Evolutionary conservation across 768 basidiomycete species (phyloP), one percentile per base, ranked within the genome.

Genomic region (Suillus cothurnatus): DNA sequence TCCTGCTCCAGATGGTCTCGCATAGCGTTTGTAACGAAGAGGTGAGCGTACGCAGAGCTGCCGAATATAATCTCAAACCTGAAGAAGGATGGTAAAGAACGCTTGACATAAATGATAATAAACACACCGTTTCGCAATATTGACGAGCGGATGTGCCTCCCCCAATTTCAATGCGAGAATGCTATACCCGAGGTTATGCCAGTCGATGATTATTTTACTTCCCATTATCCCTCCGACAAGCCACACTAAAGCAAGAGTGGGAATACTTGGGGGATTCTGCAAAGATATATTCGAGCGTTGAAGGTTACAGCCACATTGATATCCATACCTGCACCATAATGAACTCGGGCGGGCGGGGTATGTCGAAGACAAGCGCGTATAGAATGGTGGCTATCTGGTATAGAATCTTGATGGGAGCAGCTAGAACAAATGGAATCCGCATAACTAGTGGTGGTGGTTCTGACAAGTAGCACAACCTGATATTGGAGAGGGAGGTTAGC

Each of bases 101-200:
- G 17, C 49, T 67, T 28, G 60, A 57, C 58, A 31, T 11, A 28
- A 14, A 21, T 21, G 17, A 14, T 31, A 19, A 36, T n/a, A 7
- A 7, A 38, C 77, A n/a, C 69, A 97, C 97, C 85, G 84, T 78
- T 86, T 87, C 0, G 94, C 91, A 26, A 97, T 73, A 68, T 76
- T 83, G 47, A 97, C 94, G 66, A 96, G 82, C 0, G 82, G 75
- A 73, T 95, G 92, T 0, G 76, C 73, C 1, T 80, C 65, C 0
- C 94, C 92, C n/a, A 95, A 79, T 70, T 88, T 90, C 68, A 99
- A 77, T 1, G 91, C 91, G 57, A 99, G 85, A 55, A 99, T 95
- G 68, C 89, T 97, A 74, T 94, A 95, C 21, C 97, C 97, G 31
- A 97, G 85, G 76, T 99, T 99, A 75, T 99, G 97, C 97, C 97